A percentile compares a stretch with the other conserved stretches of the same genome.
phyloP scores from a whole-genome alignment of 2,329 filamentous ascomycete species.

The Sporothrix globosa region DNA sequence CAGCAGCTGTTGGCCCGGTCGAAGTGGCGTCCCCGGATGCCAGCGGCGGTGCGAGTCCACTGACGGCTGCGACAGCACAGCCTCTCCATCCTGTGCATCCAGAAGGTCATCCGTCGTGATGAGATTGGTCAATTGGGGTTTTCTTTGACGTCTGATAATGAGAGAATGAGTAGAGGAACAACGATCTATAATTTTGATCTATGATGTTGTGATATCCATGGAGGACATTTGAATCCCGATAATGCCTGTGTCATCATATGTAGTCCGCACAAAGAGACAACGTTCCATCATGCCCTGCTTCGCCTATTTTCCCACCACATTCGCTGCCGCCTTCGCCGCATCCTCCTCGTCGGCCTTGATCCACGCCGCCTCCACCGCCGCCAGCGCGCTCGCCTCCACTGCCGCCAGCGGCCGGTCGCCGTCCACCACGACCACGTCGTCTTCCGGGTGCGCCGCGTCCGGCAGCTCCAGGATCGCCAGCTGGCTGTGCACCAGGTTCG shows the following conservation, averaged over 20 bases:
- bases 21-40: background rate
- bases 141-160: background rate
- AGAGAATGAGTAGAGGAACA: too few relatives aligned
- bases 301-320: background rate
- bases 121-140: background rate
- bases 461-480: conserved; percentile 70
- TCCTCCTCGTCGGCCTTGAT: conserved; percentile 5
- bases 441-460: conserved; percentile 41
- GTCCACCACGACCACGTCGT: conserved; percentile 28
- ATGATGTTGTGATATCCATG: background rate
- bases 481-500: conserved; percentile 73
- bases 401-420: conserved; percentile 25
- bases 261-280: too few relatives aligned
- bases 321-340: background rate
- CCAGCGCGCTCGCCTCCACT: conserved; percentile 29
- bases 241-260: too few relatives aligned
- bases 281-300: background rate
- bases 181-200: background rate
- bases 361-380: conserved; percentile 28
- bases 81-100: background rate
- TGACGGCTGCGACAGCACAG: background rate
- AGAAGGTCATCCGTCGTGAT: background rate
- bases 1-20: background rate
- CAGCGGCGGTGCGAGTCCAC: background rate
- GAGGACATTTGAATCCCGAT: too few relatives aligned